A percentile compares a stretch with the other conserved stretches of the same genome.
These are phyloP conservation scores for Cladosporium halotolerans DNA, from an alignment of 2,329 filamentous ascomycete species.

Conservation along the genomic window DNA sequence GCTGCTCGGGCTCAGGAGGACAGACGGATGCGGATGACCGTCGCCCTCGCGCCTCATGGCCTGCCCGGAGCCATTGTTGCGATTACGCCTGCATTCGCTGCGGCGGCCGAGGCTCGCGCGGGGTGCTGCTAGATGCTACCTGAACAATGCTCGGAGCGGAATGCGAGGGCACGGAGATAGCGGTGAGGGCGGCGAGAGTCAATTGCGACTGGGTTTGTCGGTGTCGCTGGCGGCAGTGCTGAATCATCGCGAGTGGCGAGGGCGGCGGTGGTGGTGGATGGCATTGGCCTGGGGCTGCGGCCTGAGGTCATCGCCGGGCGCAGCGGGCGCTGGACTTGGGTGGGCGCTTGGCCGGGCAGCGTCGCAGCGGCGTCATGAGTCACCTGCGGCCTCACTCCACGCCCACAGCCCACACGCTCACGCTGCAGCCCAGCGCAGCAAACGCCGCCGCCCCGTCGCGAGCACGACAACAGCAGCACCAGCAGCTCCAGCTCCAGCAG, in stretches of 20 bases:
- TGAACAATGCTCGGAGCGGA: no score
- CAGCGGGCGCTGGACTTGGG: neutral
- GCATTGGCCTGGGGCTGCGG: slow-evolving; percentile 1
- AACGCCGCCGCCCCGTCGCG: neutral
- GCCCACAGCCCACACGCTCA: neutral
- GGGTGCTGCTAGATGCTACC: no score
- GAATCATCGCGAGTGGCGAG: slow-evolving; percentile 8
- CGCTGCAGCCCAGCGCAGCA: neutral
- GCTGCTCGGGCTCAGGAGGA: no score
- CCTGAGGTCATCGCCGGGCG: slow-evolving; percentile 5
- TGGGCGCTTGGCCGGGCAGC: neutral
- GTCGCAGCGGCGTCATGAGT: neutral
- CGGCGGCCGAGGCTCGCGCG: no score
- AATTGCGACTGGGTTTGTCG: neutral
- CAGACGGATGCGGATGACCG: no score
- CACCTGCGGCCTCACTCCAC: neutral
- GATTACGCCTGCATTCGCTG: no score
- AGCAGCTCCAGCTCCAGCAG: neutral
- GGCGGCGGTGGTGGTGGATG: neutral
- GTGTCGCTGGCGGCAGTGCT: neutral
- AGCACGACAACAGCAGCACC: neutral
- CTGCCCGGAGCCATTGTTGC: no score
- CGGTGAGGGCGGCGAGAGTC: neutral
- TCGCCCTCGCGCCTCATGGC: no score
- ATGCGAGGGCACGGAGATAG: no score